Evolutionary conservation across 192 early-diverging fungal species (phyloP), one percentile per base, ranked within the genome.

Genomic region (Dissophora ornata): DNA sequence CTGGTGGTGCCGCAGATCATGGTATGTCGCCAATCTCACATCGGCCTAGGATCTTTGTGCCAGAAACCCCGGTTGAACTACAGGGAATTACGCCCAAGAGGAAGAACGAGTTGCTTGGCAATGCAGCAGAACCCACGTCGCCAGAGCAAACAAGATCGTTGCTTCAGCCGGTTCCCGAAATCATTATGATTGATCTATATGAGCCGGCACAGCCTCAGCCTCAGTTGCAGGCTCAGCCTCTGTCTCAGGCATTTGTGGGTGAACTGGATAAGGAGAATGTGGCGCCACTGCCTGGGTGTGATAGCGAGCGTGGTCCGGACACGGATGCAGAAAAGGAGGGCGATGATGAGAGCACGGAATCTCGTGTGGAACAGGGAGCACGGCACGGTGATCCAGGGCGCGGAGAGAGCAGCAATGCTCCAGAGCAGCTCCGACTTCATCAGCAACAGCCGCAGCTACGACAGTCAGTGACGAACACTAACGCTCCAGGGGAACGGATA

Each of bases 31-130:
- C 36, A n/a, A n/a, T n/a, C n/a, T n/a, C n/a, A n/a, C 44, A 50
- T 13, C 16, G 19, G 21, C n/a, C n/a, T n/a, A 62, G 25, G n/a
- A 28, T 47, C 21, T 53, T 33, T 52, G 70, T 73, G 7, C 56
- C 48, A n/a, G 56, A 52, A 7, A 60, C 70, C 28, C 70, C 62
- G 2, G 21, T 65, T 9, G 62, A 73, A 42, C 41, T 59, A 0
- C 62, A 65, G 25, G 70, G 62, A 24, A 33, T 57, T 8, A 57
- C 47, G 3, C 56, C 47, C 9, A 57, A 47, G 29, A 57, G 45
- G 33, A 64, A n/a, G n/a, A 8, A 21, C 22, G 21, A 30, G 4
- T n/a, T n/a, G n/a, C n/a, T n/a, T n/a, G n/a, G n/a, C n/a, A n/a
- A n/a, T n/a, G n/a, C n/a, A n/a, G n/a, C n/a, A n/a, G n/a, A n/a